Evolutionary conservation across 495 filamentous ascomycete species (phyloP), one percentile per base, ranked within the genome.

Genomic region (Venustampulla echinocandica): DNA sequence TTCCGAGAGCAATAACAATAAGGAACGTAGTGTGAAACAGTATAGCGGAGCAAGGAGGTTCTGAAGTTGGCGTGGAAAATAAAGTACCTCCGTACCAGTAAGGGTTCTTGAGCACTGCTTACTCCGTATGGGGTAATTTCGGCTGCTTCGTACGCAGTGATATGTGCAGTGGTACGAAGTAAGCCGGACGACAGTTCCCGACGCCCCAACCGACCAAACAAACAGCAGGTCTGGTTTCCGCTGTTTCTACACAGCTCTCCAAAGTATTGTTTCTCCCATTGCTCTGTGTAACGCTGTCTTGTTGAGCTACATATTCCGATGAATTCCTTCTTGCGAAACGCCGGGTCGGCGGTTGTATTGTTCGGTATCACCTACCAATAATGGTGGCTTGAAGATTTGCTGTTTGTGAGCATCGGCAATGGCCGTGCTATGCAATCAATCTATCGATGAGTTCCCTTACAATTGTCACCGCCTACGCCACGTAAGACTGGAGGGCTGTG

Each of bases 401-500:
- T 42, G 2, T 25, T 42, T 10, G n/a, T 52, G 18, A 19, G 15
- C 1, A 17, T 41, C 10, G 49, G 20, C 10, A n/a, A 46, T 39
- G 49, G 49, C 10, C 34, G 25, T 3, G 17, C 2, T 3, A 10
- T 40, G 13, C 18, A 46, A 10, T 19, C 20, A n/a, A n/a, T n/a
- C n/a, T n/a, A 46, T 46, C 19, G 11, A 14, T 14, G 25, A 40
- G 7, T 42, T 35, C 24, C 35, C 36, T 20, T 41, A 34, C 19
- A 22, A 5, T n/a, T 46, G 36, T 40, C 25, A 35, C 28, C n/a
- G 35, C n/a, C 11, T 52, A 19, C 24, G 11, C 3, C 25, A 27
- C 22, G 15, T 22, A 1, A 24, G 37, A 1, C 51, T 69, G 0
- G 59, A 61, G 17, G 54, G 51, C 33, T 67, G 64, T 39, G 63